A percentile compares a stretch with the other conserved stretches of the same genome.
Conservation (phyloP, 1,284 basidiomycete genomes). For the Stereum hirsutum region DNA sequence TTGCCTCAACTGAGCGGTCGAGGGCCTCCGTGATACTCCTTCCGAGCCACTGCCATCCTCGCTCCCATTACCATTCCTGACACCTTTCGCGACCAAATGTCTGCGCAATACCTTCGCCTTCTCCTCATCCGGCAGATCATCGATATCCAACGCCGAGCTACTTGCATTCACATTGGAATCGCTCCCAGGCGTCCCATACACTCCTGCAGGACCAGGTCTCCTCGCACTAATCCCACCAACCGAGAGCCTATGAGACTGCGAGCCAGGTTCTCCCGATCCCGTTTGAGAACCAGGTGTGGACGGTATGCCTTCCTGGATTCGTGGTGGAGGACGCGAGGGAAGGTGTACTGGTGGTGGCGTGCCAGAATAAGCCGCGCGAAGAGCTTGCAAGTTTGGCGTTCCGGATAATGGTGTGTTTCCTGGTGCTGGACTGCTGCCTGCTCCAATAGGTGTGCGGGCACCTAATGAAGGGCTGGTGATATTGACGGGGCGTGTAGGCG, state of each 20-base stretch:
- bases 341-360: conserved; percentile 66
- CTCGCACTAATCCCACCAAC: conserved; percentile 22
- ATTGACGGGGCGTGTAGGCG: conserved; percentile 36
- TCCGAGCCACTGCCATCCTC: conserved; percentile 16
- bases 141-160: conserved; percentile 27
- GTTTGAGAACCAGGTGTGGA: conserved; percentile 7
- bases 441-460: conserved; percentile 9
- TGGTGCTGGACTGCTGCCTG: conserved; percentile 17
- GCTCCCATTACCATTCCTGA: conserved; percentile 27
- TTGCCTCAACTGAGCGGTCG: conserved; percentile 22
- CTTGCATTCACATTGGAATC: conserved; percentile 18
- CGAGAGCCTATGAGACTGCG: conserved; percentile 16
- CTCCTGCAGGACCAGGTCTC: conserved; percentile 15
- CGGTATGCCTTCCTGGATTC: conserved; percentile 22
- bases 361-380: conserved; percentile 54
- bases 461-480: conserved; percentile 28
- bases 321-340: conserved; percentile 38
- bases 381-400: conserved; percentile 43
- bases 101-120: conserved; percentile 74
- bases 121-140: conserved; percentile 67
- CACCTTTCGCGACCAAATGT: conserved; percentile 74
- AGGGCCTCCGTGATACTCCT: conserved; percentile 23
- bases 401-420: conserved; percentile 18
- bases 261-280: conserved; percentile 6
- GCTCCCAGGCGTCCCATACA: background rate